Percentiles rank a stretch among this genome's conserved stretches.
Evolutionary conservation across 768 basidiomycete species (phyloP).

Genomic region (Cystobasidium tubakii): DNA sequence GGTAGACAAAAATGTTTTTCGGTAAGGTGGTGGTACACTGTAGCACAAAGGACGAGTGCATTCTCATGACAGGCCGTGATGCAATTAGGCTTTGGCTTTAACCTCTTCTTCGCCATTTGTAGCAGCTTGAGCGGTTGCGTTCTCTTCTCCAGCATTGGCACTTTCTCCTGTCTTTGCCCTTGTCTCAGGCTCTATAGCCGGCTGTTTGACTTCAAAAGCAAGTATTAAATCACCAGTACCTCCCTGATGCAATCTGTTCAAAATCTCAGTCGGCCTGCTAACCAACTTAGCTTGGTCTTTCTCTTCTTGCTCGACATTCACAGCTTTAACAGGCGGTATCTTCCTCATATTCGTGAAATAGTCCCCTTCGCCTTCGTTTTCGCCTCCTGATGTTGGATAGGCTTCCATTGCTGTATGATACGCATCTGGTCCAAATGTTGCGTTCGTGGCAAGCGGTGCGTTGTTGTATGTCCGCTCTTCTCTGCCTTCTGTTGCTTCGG

Average conservation of each 20-base stretch:
- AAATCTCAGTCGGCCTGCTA: neutral
- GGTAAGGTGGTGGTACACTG: too few relatives aligned
- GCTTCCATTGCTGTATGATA: constrained; percentile 33
- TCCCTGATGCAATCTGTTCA: constrained; percentile 11
- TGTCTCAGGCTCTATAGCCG: neutral
- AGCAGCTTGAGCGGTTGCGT: neutral
- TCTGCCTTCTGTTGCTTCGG: constrained; percentile 7
- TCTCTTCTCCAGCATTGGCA: neutral
- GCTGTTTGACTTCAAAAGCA: constrained; percentile 23
- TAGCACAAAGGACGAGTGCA: too few relatives aligned
- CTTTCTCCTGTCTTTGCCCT: neutral
- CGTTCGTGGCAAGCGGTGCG: constrained; percentile 28
- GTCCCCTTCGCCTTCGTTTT: neutral
- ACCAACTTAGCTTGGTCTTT: constrained; percentile 8
- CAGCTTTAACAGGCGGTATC: neutral
- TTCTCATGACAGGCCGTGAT: too few relatives aligned
- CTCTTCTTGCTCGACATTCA: neutral
- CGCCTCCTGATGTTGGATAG: neutral
- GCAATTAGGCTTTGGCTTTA: neutral
- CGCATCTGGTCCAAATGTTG: constrained; percentile 32
- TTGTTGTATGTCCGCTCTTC: neutral
- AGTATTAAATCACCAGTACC: constrained; percentile 14
- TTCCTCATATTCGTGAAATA: constrained; percentile 10
- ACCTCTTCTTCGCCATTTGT: neutral
- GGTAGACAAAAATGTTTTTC: too few relatives aligned